Evolutionary conservation across 306 rosid genomes (phyloP), one percentile per base, ranked within the genome.

Genomic region (Glycine tomentella): DNA sequence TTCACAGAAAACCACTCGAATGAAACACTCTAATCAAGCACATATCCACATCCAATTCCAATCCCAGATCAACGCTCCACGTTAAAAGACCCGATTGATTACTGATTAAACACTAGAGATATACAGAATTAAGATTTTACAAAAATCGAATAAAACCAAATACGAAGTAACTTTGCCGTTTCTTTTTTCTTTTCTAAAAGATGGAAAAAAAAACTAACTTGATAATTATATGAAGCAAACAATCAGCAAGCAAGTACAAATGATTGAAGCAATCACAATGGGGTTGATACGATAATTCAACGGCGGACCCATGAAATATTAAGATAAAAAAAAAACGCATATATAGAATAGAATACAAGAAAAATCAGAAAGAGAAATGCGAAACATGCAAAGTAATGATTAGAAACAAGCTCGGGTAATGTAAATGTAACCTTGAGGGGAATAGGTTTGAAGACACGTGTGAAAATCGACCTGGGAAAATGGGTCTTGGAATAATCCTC

Each of bases 401-500:
- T 75, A 16, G 75, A 34, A 73, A 82, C 4, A 45, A 80, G 52
- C 10, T 2, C 38, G 57, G 31, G 76, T 16, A 59, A 75, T 57
- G 70, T 31, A 76, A 25, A 25, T 25, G 31, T 25, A 25, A 81
- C 84, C 84, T 85, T 69, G 72, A 59, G 81, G 16, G 81, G 31
- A 25, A 25, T 25, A 25, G 31, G 31, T 25, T 25, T 25, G 31
- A 25, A 25, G 31, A 2, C 91, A 88, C 89, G 87, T 88, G 89
- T 6, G 67, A 74, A 80, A 88, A 85, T 78, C 76, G 89, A 83
- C 87, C 81, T 81, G 85, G 83, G 86, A 53, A 83, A 88, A 83
- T 74, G 89, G 80, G 89, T 83, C 79, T 70, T 58, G 36, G 34
- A 45, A 85, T 68, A 44, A 74, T 71, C 84, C 87, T 75, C 83